Evolutionary conservation across 139 green algal species (phyloP).

Genomic region (Closterium sp.): DNA sequence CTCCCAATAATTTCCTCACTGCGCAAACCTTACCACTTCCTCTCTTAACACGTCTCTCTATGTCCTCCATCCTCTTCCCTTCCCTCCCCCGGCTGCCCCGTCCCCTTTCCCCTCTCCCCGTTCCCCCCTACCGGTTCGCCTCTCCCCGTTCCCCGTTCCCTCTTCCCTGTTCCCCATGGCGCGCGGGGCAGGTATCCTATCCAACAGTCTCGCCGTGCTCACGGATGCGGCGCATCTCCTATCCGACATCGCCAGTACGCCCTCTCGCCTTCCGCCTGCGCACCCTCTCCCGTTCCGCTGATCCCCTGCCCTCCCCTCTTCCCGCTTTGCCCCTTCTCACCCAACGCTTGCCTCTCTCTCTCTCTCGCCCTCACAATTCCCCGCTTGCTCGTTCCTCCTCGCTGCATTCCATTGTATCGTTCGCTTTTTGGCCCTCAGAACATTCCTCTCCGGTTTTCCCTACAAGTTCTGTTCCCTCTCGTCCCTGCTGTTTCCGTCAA

Average conservation of each 20-base stretch:
- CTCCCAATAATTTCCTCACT: neutral
- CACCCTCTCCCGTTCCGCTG: neutral
- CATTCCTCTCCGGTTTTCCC: neutral
- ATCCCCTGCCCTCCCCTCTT: neutral
- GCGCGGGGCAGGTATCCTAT: neutral
- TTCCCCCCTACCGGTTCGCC: neutral
- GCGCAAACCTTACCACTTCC: neutral
- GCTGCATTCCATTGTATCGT: neutral
- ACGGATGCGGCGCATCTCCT: slow-evolving; percentile 93
- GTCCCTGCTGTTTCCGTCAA: no score
- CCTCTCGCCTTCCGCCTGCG: neutral
- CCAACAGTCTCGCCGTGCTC: slow-evolving; percentile 86
- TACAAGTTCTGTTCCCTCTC: neutral
- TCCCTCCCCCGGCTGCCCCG: neutral
- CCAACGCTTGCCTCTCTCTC: neutral
- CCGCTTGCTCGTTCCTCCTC: neutral
- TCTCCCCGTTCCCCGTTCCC: neutral
- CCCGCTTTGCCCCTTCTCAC: neutral
- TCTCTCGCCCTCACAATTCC: neutral
- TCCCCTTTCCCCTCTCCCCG: neutral
- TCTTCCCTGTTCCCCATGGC: neutral
- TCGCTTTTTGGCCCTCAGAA: neutral
- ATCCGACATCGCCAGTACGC: slow-evolving; percentile 69
- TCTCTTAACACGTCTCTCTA: neutral
- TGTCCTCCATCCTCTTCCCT: neutral